Percentiles rank a stretch among this genome's conserved stretches.
These are phyloP conservation scores for Albugo laibachii DNA, from an alignment of 352 stramenopile genomes.

Conservation along the genomic window DNA sequence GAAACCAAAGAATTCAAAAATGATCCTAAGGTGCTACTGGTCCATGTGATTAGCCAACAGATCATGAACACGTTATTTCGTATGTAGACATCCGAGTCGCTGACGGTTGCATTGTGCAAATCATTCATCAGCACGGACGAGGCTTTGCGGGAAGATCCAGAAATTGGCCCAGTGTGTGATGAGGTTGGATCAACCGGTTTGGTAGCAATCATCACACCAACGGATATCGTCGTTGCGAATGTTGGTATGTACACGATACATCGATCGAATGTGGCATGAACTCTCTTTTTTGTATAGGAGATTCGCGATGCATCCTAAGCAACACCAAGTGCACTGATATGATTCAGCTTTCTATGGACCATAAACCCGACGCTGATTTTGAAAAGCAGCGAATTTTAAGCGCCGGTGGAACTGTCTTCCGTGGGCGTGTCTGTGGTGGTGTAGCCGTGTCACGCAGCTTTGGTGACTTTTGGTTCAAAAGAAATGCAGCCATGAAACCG, in stretches of 20 bases:
- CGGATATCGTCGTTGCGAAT: conserved; percentile 64
- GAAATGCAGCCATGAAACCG: conserved; percentile 48
- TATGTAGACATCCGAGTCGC: conserved; percentile 31
- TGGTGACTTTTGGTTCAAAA: conserved; percentile 79
- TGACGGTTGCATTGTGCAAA: conserved; percentile 50
- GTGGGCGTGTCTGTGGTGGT: conserved; percentile 61
- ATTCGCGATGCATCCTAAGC: conserved; percentile 73
- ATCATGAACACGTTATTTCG: not conserved
- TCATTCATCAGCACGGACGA: conserved; percentile 59
- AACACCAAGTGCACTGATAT: conserved; percentile 45
- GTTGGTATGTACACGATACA: conserved; percentile 13
- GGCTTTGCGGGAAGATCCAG: conserved; percentile 42
- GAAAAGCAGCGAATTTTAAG: conserved; percentile 74
- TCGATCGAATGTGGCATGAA: not conserved
- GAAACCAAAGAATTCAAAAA: conserved; percentile 53
- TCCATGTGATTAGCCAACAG: not conserved
- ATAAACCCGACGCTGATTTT: conserved; percentile 73
- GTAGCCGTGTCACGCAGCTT: conserved; percentile 75
- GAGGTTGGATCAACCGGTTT: conserved; percentile 70
- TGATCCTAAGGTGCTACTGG: conserved; percentile 20
- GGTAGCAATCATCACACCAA: conserved; percentile 62
- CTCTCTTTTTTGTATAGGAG: conserved; percentile 11
- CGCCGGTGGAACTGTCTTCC: conserved; percentile 65
- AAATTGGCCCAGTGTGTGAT: conserved; percentile 36
- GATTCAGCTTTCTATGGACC: conserved; percentile 64